Conservation (phyloP, 2,329 filamentous ascomycete genomes). For the Cadophora luteo-olivacea region DNA sequence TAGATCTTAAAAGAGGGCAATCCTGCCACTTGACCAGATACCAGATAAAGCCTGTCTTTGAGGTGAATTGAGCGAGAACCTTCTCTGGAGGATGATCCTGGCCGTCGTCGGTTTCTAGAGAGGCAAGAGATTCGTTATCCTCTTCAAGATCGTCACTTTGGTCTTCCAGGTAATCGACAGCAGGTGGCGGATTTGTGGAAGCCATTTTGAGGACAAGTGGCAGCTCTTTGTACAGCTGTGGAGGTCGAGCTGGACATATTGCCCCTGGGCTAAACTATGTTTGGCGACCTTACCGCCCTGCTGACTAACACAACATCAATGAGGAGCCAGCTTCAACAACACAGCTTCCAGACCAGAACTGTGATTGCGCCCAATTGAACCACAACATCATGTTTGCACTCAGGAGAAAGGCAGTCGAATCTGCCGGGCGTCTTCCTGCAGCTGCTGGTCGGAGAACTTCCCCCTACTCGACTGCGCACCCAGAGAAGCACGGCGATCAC, state of each 20-base stretch:
- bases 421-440: slow-evolving; percentile 37
- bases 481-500: slow-evolving; percentile 36
- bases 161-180: slow-evolving; percentile 31
- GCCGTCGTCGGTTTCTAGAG: slow-evolving; percentile 43
- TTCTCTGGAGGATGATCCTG: slow-evolving; percentile 42
- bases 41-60: slow-evolving; percentile 38
- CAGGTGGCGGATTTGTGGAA: slow-evolving; percentile 10
- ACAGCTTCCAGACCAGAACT: slow-evolving; percentile 18
- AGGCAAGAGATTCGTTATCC: slow-evolving; percentile 42
- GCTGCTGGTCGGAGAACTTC: slow-evolving; percentile 27
- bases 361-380: slow-evolving; percentile 39
- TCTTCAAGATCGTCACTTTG: slow-evolving; percentile 38
- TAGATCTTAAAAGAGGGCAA: slow-evolving; percentile 43
- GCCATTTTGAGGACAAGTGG: slow-evolving; percentile 30
- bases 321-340: slow-evolving; percentile 28
- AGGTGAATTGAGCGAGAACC: slow-evolving; percentile 40
- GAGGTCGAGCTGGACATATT: slow-evolving; percentile 6
- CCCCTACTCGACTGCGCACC: slow-evolving; percentile 36
- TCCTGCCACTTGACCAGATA: slow-evolving; percentile 46
- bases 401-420: slow-evolving; percentile 43
- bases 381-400: slow-evolving; percentile 43
- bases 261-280: slow-evolving; percentile 4
- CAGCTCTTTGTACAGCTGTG: slow-evolving; percentile 8
- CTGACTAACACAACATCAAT: slow-evolving; percentile 23
- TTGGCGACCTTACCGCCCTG: slow-evolving; percentile 8